Conservation (phyloP, 2,329 filamentous ascomycete genomes). For the Clarireedia hainanense region DNA sequence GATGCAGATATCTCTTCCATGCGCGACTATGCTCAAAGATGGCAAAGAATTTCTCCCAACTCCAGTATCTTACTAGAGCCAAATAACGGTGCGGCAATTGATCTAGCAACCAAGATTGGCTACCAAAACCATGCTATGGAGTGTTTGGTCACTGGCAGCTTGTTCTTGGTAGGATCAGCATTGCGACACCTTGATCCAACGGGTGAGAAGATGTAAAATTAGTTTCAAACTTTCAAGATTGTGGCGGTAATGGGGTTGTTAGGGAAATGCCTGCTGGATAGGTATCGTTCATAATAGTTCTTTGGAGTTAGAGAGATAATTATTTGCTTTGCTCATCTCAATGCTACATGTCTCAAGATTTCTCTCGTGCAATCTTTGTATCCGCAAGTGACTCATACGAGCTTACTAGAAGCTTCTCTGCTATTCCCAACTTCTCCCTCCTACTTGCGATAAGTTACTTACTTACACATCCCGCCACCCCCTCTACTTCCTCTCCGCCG, state of each 20-base stretch:
- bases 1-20: conserved; percentile 3
- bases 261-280: neutral
- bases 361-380: too few relatives aligned
- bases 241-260: neutral
- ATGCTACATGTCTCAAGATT: too few relatives aligned
- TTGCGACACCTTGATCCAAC: conserved; percentile 1
- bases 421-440: neutral
- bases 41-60: conserved; percentile 12
- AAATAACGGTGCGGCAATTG: conserved; percentile 47
- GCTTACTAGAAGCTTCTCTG: neutral
- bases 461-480: neutral
- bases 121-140: conserved; percentile 19
- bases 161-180: conserved; percentile 50
- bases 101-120: conserved; percentile 35
- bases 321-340: too few relatives aligned
- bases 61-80: conserved; percentile 33
- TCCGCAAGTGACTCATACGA: neutral
- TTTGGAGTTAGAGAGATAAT: too few relatives aligned
- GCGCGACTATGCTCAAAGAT: conserved; percentile 13
- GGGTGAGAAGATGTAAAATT: neutral
- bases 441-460: neutral
- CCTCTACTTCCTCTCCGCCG: neutral
- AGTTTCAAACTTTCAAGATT: neutral
- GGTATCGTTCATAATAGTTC: neutral
- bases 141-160: conserved; percentile 49